Evolutionary conservation across 805 yeast species (phyloP).

Genomic region (Suhomyces vadensis): DNA sequence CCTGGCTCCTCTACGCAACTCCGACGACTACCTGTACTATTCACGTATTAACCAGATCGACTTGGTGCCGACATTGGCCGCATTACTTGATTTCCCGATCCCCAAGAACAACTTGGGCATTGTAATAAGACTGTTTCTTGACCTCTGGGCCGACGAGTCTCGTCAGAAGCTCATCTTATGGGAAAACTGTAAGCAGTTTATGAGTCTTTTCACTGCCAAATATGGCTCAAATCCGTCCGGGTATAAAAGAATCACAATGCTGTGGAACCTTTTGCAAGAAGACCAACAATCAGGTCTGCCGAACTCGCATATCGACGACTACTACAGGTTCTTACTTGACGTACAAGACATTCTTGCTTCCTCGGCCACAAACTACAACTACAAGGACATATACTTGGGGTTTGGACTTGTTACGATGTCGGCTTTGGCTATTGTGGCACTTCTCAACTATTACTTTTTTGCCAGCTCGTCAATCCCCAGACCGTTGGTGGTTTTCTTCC

Average conservation of each 20-base stretch:
- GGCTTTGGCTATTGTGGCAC: slow-evolving; percentile 23
- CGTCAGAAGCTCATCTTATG: slow-evolving; percentile 38
- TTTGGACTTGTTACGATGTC: slow-evolving; percentile 27
- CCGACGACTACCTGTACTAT: slow-evolving; percentile 55
- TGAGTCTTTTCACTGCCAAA: slow-evolving; percentile 47
- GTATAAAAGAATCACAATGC: slow-evolving; percentile 5
- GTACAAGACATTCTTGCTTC: slow-evolving; percentile 54
- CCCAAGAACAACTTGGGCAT: slow-evolving; percentile 78
- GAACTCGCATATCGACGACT: slow-evolving; percentile 13
- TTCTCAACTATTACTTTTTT: slow-evolving; percentile 4
- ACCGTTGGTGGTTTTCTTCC: slow-evolving; percentile 7
- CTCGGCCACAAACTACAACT: slow-evolving; percentile 73
- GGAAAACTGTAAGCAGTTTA: slow-evolving; percentile 61
- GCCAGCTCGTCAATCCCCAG: slow-evolving; percentile 1
- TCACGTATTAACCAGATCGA: slow-evolving; percentile 63
- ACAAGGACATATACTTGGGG: slow-evolving; percentile 43
- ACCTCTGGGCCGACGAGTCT: slow-evolving; percentile 44
- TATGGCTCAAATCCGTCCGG: slow-evolving; percentile 19
- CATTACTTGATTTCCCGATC: slow-evolving; percentile 61
- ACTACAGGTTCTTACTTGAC: slow-evolving; percentile 39
- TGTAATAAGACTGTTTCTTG: slow-evolving; percentile 57
- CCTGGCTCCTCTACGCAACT: slow-evolving; percentile 39
- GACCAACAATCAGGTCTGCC: background rate
- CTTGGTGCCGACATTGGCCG: slow-evolving; percentile 67
- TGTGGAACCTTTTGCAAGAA: slow-evolving; percentile 14